These are phyloP conservation scores for Sideroxylon spinosum DNA, from an alignment of 179 eudicot genomes.

Conservation along the genomic window DNA sequence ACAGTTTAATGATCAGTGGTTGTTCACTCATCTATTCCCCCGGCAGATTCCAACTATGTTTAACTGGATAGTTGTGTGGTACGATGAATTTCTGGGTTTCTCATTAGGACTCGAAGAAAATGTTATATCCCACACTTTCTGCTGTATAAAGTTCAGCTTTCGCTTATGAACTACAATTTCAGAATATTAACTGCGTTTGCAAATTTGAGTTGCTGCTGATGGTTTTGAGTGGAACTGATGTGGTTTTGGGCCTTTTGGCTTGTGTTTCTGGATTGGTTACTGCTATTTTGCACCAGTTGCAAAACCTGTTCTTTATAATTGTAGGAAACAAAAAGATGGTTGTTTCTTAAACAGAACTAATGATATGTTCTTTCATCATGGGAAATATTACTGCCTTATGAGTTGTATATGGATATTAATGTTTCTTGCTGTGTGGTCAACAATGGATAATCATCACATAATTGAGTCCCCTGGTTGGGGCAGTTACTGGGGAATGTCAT, in stretches of 20 bases:
- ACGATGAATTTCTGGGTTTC: not conserved
- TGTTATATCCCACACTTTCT: not conserved
- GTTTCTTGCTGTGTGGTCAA: too few species aligned
- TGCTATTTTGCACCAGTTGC: not conserved
- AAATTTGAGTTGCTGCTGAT: not conserved
- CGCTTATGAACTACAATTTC: not conserved
- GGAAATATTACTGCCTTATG: too few species aligned
- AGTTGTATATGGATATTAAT: too few species aligned
- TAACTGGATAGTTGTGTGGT: not conserved
- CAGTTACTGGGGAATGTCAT: too few species aligned
- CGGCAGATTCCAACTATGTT: too few species aligned
- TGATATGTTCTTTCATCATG: too few species aligned
- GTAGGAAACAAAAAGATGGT: too few species aligned
- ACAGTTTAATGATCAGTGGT: constrained; percentile 4
- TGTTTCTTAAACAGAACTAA: too few species aligned
- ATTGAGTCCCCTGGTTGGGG: too few species aligned
- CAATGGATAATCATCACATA: too few species aligned
- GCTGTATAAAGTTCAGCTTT: not conserved
- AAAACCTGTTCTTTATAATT: not conserved
- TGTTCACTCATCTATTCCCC: not conserved
- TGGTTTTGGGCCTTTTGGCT: not conserved
- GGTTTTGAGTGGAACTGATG: not conserved
- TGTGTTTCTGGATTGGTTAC: not conserved
- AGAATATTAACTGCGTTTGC: not conserved
- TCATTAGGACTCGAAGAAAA: not conserved